Evolutionary conservation across 2,329 filamentous ascomycete species (phyloP).

Genomic region (Pseudopithomyces chartarum): DNA sequence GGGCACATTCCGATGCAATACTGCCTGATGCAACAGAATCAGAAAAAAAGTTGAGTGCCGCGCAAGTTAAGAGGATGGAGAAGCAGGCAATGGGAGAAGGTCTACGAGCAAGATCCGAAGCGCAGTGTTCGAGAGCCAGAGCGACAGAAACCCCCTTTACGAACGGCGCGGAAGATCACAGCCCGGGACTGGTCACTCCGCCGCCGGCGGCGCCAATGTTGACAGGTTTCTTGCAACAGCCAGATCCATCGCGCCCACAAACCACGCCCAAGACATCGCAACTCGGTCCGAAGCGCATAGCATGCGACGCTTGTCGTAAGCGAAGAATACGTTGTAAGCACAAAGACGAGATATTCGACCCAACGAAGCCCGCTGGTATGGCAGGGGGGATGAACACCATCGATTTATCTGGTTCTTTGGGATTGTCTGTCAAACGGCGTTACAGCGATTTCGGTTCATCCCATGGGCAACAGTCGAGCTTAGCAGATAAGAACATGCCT

Average conservation of each 20-base stretch:
- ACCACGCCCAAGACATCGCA: constrained; percentile 62
- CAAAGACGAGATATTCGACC: constrained; percentile 58
- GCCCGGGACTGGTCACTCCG: constrained; percentile 11
- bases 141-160: constrained; percentile 22
- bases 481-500: constrained; percentile 12
- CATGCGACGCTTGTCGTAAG: constrained; percentile 67
- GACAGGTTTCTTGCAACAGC: constrained; percentile 43
- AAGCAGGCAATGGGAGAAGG: constrained; percentile 53
- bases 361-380: constrained; percentile 28
- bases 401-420: constrained; percentile 37
- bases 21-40: constrained; percentile 48
- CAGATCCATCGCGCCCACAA: constrained; percentile 44
- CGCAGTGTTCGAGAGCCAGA: constrained; percentile 46
- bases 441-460: constrained; percentile 34
- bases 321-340: constrained; percentile 67
- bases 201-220: constrained; percentile 34
- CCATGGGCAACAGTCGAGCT: constrained; percentile 10
- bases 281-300: constrained; percentile 63
- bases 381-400: constrained; percentile 34
- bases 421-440: constrained; percentile 39
- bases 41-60: constrained; percentile 61
- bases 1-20: constrained; percentile 63
- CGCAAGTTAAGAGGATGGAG: constrained; percentile 61
- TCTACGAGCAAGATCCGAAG: constrained; percentile 50
- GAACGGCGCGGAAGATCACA: constrained; percentile 14